Percentiles rank a stretch among this genome's conserved stretches.
Conservation (phyloP, 768 basidiomycete genomes). For the Hygrophorus pudorinus region DNA sequence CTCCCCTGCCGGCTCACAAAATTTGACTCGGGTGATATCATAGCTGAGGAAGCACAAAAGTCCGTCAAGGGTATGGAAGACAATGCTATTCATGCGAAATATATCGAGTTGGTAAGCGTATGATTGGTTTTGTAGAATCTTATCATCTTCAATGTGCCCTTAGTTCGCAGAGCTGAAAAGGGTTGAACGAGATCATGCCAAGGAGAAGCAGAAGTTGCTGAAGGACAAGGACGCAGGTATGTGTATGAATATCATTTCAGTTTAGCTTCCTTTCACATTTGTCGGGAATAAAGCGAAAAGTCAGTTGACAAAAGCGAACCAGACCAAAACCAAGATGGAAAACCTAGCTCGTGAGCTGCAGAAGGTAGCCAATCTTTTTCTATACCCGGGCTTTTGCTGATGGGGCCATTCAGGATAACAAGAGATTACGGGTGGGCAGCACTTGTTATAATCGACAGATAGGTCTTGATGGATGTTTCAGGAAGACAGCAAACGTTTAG, state of each 20-base stretch:
- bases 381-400: slow-evolving; percentile 6
- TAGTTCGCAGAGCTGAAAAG: slow-evolving; percentile 87
- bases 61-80: slow-evolving; percentile 77
- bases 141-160: slow-evolving; percentile 10
- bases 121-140: slow-evolving; percentile 7
- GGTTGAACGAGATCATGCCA: slow-evolving; percentile 79
- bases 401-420: slow-evolving; percentile 59
- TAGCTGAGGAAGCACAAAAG: slow-evolving; percentile 84
- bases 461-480: slow-evolving; percentile 21
- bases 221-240: slow-evolving; percentile 89
- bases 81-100: slow-evolving; percentile 76
- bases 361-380: slow-evolving; percentile 45
- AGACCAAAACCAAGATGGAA: slow-evolving; percentile 85
- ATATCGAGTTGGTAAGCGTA: slow-evolving; percentile 70
- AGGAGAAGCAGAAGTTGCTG: slow-evolving; percentile 82
- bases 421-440: slow-evolving; percentile 64
- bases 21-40: slow-evolving; percentile 9
- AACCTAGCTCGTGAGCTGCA: slow-evolving; percentile 82
- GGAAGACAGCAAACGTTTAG: slow-evolving; percentile 80
- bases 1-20: slow-evolving; percentile 11
- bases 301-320: slow-evolving; percentile 80
- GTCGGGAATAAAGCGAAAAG: slow-evolving; percentile 48
- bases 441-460: neutral
- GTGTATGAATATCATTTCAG: slow-evolving; percentile 6
- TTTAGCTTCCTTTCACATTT: neutral